These are phyloP conservation scores for Rhizopus arrhizus DNA, from an alignment of 371 early-diverging fungal species.

Conservation along the genomic window DNA sequence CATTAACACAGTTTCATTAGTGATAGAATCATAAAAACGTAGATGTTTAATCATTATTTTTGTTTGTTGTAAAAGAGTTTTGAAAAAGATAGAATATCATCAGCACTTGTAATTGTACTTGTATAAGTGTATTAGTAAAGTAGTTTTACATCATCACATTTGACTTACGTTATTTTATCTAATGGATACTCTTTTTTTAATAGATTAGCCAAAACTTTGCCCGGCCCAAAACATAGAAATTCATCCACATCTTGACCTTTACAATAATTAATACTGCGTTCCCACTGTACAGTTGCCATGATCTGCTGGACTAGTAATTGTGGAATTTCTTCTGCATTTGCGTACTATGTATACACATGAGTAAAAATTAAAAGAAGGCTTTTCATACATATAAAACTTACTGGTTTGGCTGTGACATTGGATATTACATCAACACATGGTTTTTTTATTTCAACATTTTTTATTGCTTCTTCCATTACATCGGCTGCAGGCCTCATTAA, in stretches of 20 bases:
- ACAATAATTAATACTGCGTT: slow-evolving; percentile 78
- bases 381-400: slow-evolving; percentile 40
- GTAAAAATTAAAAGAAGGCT: not conserved
- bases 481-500: slow-evolving; percentile 87
- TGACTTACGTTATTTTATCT: slow-evolving; percentile 63
- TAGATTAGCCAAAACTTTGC: slow-evolving; percentile 85
- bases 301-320: slow-evolving; percentile 77
- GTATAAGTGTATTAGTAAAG: not conserved
- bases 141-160: not conserved
- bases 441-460: slow-evolving; percentile 57
- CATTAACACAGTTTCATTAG: not conserved
- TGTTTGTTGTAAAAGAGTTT: not conserved
- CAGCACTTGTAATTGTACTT: slow-evolving; percentile 49
- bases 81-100: slow-evolving; percentile 35
- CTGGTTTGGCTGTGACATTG: slow-evolving; percentile 88
- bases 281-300: slow-evolving; percentile 88
- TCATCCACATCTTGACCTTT: slow-evolving; percentile 76
- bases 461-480: slow-evolving; percentile 73
- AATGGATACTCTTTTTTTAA: slow-evolving; percentile 85
- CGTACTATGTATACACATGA: slow-evolving; percentile 26
- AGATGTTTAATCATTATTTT: not conserved
- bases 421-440: slow-evolving; percentile 85
- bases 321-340: slow-evolving; percentile 63
- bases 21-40: too few relatives aligned
- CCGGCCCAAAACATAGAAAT: slow-evolving; percentile 88